Evolutionary conservation across 2,329 filamentous ascomycete genomes (phyloP), one percentile per base, ranked within the genome.

Genomic region (Didymella pomorum): DNA sequence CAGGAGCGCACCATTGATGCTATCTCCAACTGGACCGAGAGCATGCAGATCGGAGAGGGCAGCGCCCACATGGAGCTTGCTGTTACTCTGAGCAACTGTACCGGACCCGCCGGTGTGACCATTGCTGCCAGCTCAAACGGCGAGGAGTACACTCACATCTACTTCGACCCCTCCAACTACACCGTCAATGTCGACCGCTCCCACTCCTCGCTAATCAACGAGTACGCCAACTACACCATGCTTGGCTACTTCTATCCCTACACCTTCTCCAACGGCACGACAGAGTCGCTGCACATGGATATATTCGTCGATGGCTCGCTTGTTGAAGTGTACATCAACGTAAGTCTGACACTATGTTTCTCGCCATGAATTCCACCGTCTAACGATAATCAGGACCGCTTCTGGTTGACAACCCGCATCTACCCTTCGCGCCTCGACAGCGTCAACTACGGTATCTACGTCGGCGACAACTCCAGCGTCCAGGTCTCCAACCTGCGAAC

Each of bases 241-340:
- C 71, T 76, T 6, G 80, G 79, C 11, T 81, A 80, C 66, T 82
- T 81, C 71, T 72, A 78, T 51, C 79, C 80, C 3, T 81, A 81
- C 72, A 78, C 75, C 5, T 67, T 77, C 47, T 58, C 66, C 45
- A 65, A 69, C 31, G 66, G 71, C n/a, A 73, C 68, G 1, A 65
- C 62, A 0, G 81, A 83, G 64, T 69, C 73, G 18, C 70, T 82
- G 29, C 65, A 69, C 6, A 76, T 82, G 70, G 70, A 81, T 54
- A 70, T 83, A 56, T 82, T 80, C 67, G 63, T 83, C 39, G 81
- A 83, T 56, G 80, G 80, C 23, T 80, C 78, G 1, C 68, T 82
- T 23, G 67, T 82, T 0, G 81, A 83, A 67, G 65, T 83, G 25
- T 81, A 79, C 61, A 68, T 81, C 41, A 82, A 82, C 58, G 70